Percentiles rank a stretch among this genome's conserved stretches.
Evolutionary conservation across 129 eudicot species (phyloP).

Genomic region (Lactuca sativa): DNA sequence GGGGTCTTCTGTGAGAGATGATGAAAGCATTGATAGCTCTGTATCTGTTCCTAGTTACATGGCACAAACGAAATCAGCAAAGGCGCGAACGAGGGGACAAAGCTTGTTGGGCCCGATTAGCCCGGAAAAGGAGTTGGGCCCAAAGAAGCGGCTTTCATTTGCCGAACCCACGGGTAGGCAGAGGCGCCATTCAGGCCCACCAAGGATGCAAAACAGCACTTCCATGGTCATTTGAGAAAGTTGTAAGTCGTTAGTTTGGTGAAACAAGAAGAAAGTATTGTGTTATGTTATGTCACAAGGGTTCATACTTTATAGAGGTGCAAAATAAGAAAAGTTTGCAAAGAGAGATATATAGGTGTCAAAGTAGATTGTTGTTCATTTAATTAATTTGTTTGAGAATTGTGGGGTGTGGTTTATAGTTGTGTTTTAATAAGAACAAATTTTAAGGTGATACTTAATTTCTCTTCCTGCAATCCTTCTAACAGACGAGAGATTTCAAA

Average conservation of each 20-base stretch:
- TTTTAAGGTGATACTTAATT: no score
- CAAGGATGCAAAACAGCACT: slow-evolving; percentile 33
- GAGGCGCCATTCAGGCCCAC: slow-evolving; percentile 48
- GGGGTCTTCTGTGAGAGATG: slow-evolving; percentile 71
- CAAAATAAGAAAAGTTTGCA: slow-evolving; percentile 21
- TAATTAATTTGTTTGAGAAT: slow-evolving; percentile 17
- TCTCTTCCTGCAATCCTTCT: no score
- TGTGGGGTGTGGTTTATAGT: slow-evolving; percentile 32
- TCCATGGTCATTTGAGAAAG: slow-evolving; percentile 28
- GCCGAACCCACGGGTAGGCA: slow-evolving; percentile 31
- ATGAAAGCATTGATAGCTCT: slow-evolving; percentile 84
- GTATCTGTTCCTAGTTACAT: slow-evolving; percentile 75
- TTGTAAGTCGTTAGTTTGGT: not conserved
- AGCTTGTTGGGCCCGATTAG: slow-evolving; percentile 45
- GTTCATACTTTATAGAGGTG: slow-evolving; percentile 22
- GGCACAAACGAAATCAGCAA: slow-evolving; percentile 78
- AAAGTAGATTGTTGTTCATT: slow-evolving; percentile 26
- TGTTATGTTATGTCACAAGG: not conserved
- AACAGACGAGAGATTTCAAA: no score
- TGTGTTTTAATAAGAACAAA: slow-evolving; percentile 11
- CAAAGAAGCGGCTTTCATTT: slow-evolving; percentile 30
- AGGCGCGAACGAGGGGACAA: slow-evolving; percentile 55
- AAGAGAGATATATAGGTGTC: slow-evolving; percentile 7
- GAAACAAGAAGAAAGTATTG: slow-evolving; percentile 16
- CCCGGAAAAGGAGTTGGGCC: slow-evolving; percentile 41